These are phyloP conservation scores for Solanum verrucosum DNA, from an alignment of 257 asterid genomes.

Conservation along the genomic window DNA sequence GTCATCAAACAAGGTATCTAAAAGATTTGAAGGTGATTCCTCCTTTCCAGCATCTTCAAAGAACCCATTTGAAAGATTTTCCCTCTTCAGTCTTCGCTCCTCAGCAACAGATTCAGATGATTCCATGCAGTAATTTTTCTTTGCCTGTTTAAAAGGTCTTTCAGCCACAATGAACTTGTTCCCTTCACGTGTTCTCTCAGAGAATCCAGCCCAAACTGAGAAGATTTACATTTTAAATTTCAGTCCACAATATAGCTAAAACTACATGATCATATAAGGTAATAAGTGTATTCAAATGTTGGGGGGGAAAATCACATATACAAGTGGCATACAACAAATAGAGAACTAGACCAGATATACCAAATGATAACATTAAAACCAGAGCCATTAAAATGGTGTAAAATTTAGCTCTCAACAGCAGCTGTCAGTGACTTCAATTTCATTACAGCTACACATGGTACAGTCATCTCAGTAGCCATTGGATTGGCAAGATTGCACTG, in stretches of 20 bases:
- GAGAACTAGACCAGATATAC: not conserved
- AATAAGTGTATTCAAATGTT: not conserved
- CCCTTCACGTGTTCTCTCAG: slow-evolving; percentile 93
- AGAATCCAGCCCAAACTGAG: slow-evolving; percentile 96
- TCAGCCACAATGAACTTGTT: slow-evolving; percentile 83
- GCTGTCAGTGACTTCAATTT: not conserved
- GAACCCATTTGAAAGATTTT: slow-evolving; percentile 43
- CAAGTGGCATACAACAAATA: not conserved
- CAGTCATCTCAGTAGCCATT: not conserved
- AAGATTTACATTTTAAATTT: not conserved
- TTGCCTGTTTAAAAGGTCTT: slow-evolving; percentile 45
- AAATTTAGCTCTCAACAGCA: not conserved
- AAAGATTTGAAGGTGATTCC: slow-evolving; percentile 55
- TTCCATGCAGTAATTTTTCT: slow-evolving; percentile 47
- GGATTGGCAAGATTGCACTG: not conserved
- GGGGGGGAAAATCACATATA: not conserved
- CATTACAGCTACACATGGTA: not conserved
- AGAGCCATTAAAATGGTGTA: not conserved
- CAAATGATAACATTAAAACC: not conserved
- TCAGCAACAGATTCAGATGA: slow-evolving; percentile 66
- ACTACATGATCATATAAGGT: not conserved
- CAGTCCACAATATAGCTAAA: not conserved
- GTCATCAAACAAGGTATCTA: slow-evolving; percentile 60
- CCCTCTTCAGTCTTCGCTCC: slow-evolving; percentile 69
- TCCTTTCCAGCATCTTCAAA: slow-evolving; percentile 42